Evolutionary conservation across 2,329 filamentous ascomycete species (phyloP), one percentile per base, ranked within the genome.

Genomic region (Trichoderma koningii): DNA sequence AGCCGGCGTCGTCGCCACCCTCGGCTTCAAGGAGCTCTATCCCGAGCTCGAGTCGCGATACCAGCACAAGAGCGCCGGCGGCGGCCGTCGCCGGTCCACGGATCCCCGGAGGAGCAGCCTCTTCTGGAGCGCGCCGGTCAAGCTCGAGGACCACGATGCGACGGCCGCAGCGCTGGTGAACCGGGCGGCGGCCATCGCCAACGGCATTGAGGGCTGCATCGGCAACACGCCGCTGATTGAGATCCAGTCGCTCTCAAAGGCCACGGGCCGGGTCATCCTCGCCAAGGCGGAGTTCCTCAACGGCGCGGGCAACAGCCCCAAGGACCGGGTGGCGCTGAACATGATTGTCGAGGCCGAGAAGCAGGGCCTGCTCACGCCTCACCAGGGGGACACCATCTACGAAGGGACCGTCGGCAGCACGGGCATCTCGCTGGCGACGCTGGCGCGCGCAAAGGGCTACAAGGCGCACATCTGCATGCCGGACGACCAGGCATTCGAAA

Each of bases 261-360:
- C 89, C 19, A 97, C 95, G 4, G 93, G 93, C 21, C 93, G 95
- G 73, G 88, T 88, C 47, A 96, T 99, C 72, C 82, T 98, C 42
- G 95, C 89, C 69, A 99, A 99, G 79, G 93, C 93, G 55, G 95
- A 99, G 84, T 96, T 96, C 74, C 85, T 99, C 63, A 98, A 99
- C 78, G 95, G 93, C 56, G 94, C 93, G 3, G 95, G 95, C 17
- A 91, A 92, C 71, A 95, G 91, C 70, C 93, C 95, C 47, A 99
- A 99, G 77, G 95, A 99, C 77, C 87, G 95, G 61, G 95, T 99
- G 15, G 95, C 95, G 1, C 83, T 98, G 44, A 90, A 86, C 77
- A 96, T 98, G 82, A 96, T 99, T 75, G 80, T 87, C 51, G 79
- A 88, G 76, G 95, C 93, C 50, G 95, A 99, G 81, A 83, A 86